Base-by-base conservation (phyloP, 1,284 basidiomycete species). In the Malassezia dermatis region DNA sequence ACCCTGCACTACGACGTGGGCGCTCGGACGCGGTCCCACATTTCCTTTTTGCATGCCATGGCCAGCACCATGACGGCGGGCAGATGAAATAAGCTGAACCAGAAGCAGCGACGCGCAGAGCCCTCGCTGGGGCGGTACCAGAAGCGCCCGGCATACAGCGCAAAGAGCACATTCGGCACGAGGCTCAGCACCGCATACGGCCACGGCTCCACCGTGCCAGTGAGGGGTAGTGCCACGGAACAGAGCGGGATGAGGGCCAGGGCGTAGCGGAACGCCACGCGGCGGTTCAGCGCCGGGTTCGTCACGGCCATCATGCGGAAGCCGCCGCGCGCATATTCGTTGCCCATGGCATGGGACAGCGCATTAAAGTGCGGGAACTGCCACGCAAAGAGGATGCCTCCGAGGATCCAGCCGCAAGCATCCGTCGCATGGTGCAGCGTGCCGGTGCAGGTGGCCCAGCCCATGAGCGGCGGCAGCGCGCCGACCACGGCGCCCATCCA, bases 301-400 rank as follows among this genome's bases (percentile, higher is more conserved):
- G 88, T 78, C 52, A 90, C 86, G 23, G 85, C 83, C 32, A 96
- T 83, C 94, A 98, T 99, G 37, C 82, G 81, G 73, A 94, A 99
- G 15, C 91, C 93, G 5, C 87, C 89, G 67, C 89, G 83, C 0
- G 93, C 89, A 76, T 99, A 99, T 30, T 86, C 86, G 15, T 82
- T 83, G 24, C 90, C 82, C 12, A 94, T 82, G 46, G 90, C 80
- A 76, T 95, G 83, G 3, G 90, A 84, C n/a, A 98, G 80, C 1
- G 89, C 78, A 77, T 94, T 96, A 78, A 99, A 98, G 76, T 98
- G 94, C 17, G 94, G 93, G 76, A 98, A 98, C 73, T 99, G 94
- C 94, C 94, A 99, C 56, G 86, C 86, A 77, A 85, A 99, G 12
- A 96, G 81, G 26, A 74, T 48, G 3, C 59, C 64, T 2, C 64